These are phyloP conservation scores for Salvia rosmarinus DNA, from an alignment of 257 asterid species.

Conservation along the genomic window DNA sequence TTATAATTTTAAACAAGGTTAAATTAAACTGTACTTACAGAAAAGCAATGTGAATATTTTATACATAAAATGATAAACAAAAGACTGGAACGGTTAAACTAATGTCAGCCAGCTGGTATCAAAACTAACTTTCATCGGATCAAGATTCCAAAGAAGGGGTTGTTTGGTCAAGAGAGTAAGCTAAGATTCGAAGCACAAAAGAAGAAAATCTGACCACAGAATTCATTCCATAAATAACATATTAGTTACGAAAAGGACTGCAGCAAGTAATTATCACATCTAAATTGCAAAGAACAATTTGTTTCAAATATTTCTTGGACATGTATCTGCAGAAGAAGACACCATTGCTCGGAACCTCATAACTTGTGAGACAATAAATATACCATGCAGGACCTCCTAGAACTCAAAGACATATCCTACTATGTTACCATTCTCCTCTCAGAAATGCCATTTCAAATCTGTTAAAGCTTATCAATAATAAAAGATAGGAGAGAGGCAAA, in stretches of 20 bases:
- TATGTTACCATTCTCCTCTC: conserved; percentile 15
- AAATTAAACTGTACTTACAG: conserved; percentile 16
- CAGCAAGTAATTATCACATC: neutral
- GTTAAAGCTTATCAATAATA: neutral
- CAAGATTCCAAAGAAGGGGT: neutral
- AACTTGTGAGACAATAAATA: conserved; percentile 7
- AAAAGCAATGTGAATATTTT: neutral
- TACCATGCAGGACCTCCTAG: neutral
- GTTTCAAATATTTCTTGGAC: conserved; percentile 1
- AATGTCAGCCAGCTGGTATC: neutral
- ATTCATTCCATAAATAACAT: neutral
- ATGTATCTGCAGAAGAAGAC: conserved; percentile 8
- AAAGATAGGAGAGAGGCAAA: neutral
- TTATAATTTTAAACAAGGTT: conserved; percentile 9
- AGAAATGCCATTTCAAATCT: neutral
- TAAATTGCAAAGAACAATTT: neutral
- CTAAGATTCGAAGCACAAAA: neutral
- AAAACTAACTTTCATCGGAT: neutral
- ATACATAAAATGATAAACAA: neutral
- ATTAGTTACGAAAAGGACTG: neutral
- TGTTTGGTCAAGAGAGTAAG: neutral
- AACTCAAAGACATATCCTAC: conserved; percentile 19
- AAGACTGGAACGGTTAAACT: neutral
- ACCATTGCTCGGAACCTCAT: neutral
- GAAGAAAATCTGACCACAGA: neutral